Evolutionary conservation across 495 filamentous ascomycete species (phyloP).

Genomic region (Neurospora discreta): DNA sequence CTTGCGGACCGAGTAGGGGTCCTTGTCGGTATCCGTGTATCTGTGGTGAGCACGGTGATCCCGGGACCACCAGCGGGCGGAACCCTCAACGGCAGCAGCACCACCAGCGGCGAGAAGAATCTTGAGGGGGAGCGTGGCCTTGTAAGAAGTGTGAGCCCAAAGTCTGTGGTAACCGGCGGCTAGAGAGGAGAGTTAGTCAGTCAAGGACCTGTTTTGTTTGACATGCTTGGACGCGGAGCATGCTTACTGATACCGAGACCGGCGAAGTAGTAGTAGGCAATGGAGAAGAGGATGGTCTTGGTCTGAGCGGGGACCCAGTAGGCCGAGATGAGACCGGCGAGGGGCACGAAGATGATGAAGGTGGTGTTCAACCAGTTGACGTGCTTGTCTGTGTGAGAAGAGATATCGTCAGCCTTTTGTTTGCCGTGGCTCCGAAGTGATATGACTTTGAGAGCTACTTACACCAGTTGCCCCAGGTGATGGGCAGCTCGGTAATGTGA

Average conservation of each 20-base stretch:
- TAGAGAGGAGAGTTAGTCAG: conserved; percentile 17
- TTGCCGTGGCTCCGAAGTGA: neutral
- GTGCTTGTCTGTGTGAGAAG: conserved; percentile 61
- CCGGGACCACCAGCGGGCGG: conserved; percentile 93
- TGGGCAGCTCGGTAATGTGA: conserved; percentile 48
- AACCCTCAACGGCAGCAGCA: conserved; percentile 92
- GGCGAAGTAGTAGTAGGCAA: conserved; percentile 86
- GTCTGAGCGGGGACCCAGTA: conserved; percentile 69
- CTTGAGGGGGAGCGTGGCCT: conserved; percentile 74
- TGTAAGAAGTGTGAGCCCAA: conserved; percentile 94
- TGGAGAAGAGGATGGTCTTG: conserved; percentile 70
- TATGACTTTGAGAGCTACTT: neutral
- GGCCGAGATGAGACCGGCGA: conserved; percentile 63
- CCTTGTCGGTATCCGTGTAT: conserved; percentile 98
- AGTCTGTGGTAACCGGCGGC: conserved; percentile 70
- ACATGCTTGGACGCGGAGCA: neutral
- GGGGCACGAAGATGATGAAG: conserved; percentile 76
- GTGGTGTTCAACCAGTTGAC: conserved; percentile 90
- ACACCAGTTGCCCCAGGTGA: conserved; percentile 75
- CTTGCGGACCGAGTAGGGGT: conserved; percentile 98
- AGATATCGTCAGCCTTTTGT: neutral
- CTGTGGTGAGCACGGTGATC: conserved; percentile 97
- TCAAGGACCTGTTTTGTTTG: neutral
- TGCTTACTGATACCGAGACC: conserved; percentile 76
- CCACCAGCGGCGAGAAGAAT: conserved; percentile 89